Conservation (phyloP, 2,329 filamentous ascomycete genomes). For the Fusarium albidum region DNA sequence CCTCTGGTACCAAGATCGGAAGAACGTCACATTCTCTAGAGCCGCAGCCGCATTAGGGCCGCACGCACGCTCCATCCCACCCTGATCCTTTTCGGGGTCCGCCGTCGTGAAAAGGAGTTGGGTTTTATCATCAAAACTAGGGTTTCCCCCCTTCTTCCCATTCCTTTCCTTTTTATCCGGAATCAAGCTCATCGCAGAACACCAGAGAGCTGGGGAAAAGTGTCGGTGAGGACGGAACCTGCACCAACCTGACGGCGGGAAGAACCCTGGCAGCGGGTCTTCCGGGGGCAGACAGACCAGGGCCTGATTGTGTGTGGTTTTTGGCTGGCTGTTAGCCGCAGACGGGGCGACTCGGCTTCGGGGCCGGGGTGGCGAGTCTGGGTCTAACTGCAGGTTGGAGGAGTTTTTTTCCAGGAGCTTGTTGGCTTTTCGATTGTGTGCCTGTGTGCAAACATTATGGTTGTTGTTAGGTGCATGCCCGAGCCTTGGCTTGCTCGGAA, state of each 20-base stretch:
- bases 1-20: background rate
- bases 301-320: background rate
- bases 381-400: slow-evolving; percentile 6
- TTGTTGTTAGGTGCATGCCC: background rate
- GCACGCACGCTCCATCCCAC: background rate
- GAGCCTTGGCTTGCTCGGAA: background rate
- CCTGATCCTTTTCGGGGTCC: background rate
- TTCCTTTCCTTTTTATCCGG: slow-evolving; percentile 5
- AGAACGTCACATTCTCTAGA: slow-evolving; percentile 6
- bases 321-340: background rate
- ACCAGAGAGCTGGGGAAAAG: background rate
- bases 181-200: background rate
- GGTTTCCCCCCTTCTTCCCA: too few relatives aligned
- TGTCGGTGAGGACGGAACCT: slow-evolving; percentile 40
- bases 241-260: slow-evolving; percentile 39
- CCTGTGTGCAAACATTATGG: slow-evolving; percentile 3
- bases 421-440: background rate
- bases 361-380: slow-evolving; percentile 28
- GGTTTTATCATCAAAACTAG: slow-evolving; percentile 10
- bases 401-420: background rate
- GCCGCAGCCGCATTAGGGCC: slow-evolving; percentile 8
- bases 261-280: slow-evolving; percentile 30
- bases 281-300: background rate
- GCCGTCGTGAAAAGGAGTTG: background rate
- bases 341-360: slow-evolving; percentile 31